A percentile compares a stretch with the other conserved stretches of the same genome.
These are phyloP conservation scores for Ceratocystis harringtonii DNA, from an alignment of 2,329 filamentous ascomycete genomes.

Conservation along the genomic window DNA sequence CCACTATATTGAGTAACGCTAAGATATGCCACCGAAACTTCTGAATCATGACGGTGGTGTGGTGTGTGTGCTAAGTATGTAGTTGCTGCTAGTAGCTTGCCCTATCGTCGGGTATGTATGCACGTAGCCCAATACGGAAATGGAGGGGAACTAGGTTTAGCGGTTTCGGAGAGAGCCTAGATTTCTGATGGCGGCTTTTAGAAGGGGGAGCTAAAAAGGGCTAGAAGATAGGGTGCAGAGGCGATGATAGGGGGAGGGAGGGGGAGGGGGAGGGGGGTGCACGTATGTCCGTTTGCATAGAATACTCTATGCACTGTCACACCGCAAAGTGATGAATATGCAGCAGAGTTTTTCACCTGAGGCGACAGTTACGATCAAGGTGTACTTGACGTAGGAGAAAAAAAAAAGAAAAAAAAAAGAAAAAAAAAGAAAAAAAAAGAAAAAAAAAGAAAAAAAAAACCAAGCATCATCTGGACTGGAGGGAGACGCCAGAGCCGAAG, in stretches of 20 bases:
- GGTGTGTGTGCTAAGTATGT: no score
- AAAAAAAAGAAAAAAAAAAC: not conserved
- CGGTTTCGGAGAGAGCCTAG: no score
- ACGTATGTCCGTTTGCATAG: not conserved
- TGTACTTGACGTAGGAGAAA: not conserved
- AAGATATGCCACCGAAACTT: no score
- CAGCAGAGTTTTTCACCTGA: not conserved
- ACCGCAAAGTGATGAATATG: not conserved
- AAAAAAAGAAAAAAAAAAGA: not conserved
- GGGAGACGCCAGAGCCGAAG: not conserved
- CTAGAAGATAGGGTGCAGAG: not conserved
- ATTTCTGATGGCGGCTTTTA: no score
- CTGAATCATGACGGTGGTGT: no score
- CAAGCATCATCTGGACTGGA: not conserved
- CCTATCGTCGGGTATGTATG: no score
- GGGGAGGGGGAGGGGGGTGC: not conserved
- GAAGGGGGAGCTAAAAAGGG: no score
- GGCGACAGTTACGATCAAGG: no score
- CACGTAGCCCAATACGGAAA: no score
- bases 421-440: not conserved
- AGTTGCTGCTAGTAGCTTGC: no score
- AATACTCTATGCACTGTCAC: not conserved
- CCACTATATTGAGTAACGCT: not conserved
- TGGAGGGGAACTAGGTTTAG: no score
- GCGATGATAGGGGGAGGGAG: not conserved